These are phyloP conservation scores for Ustilago shanxiensis DNA, from an alignment of 1,284 basidiomycete genomes.

Conservation along the genomic window DNA sequence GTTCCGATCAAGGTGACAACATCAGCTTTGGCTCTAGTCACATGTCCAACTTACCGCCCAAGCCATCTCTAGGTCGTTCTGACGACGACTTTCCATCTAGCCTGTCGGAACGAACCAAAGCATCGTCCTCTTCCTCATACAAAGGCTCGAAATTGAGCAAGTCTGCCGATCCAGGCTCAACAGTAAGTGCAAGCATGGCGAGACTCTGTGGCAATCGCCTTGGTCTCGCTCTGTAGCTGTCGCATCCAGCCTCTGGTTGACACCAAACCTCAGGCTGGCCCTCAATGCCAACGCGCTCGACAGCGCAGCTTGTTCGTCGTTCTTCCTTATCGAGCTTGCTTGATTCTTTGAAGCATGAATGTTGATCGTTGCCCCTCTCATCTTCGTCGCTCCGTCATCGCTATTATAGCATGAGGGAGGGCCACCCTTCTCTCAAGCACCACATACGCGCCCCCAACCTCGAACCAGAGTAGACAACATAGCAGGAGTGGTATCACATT, in stretches of 20 bases:
- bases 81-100: background rate
- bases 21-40: background rate
- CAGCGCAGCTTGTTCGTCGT: background rate
- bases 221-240: conserved; percentile 14
- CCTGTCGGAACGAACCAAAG: no score
- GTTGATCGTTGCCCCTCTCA: conserved; percentile 26
- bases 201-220: background rate
- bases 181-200: conserved; percentile 37
- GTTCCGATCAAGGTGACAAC: background rate
- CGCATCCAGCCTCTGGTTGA: background rate
- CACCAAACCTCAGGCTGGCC: background rate
- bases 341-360: conserved; percentile 2
- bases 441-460: background rate
- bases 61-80: background rate
- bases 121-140: no score
- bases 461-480: background rate
- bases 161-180: conserved; percentile 8
- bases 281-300: no score
- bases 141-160: background rate
- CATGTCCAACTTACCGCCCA: conserved; percentile 14
- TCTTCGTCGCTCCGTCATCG: conserved; percentile 8
- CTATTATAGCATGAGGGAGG: conserved; percentile 8
- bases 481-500: background rate
- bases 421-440: conserved; percentile 8
- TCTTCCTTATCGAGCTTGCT: background rate